Percentiles rank a stretch among this genome's conserved stretches.
phyloP scores from a whole-genome alignment of 1,139 yeast species.

The Yarrowia galli region DNA sequence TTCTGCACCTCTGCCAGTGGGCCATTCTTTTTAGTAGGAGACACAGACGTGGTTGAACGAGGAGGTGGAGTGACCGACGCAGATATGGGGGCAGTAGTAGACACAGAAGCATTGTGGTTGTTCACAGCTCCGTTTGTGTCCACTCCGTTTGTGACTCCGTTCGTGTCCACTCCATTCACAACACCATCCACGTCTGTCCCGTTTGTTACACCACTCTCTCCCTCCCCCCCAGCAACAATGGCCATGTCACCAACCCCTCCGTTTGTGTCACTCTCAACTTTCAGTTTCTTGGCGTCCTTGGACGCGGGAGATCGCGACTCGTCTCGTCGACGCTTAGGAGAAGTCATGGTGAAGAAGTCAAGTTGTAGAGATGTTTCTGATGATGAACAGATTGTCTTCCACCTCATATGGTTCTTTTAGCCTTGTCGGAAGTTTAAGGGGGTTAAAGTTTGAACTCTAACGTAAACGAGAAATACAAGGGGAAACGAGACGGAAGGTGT shows the following conservation, averaged over 20 bases:
- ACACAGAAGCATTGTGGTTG: no score
- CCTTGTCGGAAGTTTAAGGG: background rate
- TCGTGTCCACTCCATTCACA: background rate
- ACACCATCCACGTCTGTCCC: background rate
- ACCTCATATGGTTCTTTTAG: slow-evolving; percentile 3
- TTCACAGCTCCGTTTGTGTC: no score
- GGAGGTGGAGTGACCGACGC: background rate
- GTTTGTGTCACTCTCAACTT: background rate
- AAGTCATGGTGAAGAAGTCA: slow-evolving; percentile 1
- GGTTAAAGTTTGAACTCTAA: background rate
- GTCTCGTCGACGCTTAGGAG: slow-evolving; percentile 31
- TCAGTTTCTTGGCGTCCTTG: slow-evolving; percentile 23
- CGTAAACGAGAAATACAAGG: background rate
- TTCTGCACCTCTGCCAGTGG: slow-evolving; percentile 6
- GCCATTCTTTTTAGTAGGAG: slow-evolving; percentile 1
- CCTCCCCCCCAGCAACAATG: no score
- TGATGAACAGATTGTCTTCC: background rate
- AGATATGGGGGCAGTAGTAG: no score
- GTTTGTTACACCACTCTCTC: no score
- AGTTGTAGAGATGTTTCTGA: background rate
- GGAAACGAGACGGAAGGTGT: no score
- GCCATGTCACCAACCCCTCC: background rate
- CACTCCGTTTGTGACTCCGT: background rate
- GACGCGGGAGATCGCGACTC: slow-evolving; percentile 7
- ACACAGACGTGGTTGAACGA: background rate